Conservation (phyloP, 768 basidiomycete genomes). For the Suillus luteus region DNA sequence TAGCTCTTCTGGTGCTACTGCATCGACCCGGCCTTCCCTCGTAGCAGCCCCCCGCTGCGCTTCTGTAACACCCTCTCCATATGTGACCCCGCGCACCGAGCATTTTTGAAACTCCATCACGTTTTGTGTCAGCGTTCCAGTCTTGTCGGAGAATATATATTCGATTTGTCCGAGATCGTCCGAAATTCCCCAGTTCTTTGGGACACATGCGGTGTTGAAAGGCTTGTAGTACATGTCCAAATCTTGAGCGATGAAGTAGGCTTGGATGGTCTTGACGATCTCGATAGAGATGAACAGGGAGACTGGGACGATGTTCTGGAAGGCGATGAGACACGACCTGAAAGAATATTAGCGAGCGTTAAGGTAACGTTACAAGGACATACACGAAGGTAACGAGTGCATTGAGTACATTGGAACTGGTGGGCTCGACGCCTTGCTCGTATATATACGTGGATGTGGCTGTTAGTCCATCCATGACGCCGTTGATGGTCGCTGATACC, state of each 20-base stretch:
- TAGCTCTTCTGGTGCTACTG: conserved; percentile 71
- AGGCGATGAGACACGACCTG: conserved; percentile 91
- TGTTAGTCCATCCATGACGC: conserved; percentile 59
- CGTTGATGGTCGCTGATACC: conserved; percentile 74
- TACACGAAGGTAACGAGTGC: conserved; percentile 90
- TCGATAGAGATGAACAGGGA: conserved; percentile 97
- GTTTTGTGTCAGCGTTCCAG: conserved; percentile 96
- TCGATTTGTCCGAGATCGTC: conserved; percentile 99
- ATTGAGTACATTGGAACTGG: conserved; percentile 63
- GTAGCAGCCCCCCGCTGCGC: conserved; percentile 92
- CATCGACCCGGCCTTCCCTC: conserved; percentile 70
- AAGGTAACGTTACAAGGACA: conserved; percentile 33
- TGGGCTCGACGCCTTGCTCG: conserved; percentile 66
- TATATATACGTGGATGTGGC: conserved; percentile 73
- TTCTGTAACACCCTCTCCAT: conserved; percentile 95
- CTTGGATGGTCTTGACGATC: conserved; percentile 97
- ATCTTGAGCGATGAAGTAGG: conserved; percentile 95
- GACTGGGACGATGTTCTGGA: conserved; percentile 97
- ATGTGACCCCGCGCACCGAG: conserved; percentile 78
- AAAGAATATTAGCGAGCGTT: conserved; percentile 15
- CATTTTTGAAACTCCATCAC: conserved; percentile 99
- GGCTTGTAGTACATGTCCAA: conserved; percentile 94
- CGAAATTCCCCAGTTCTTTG: conserved; percentile 98
- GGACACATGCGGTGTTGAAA: conserved; percentile 85
- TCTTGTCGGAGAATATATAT: conserved; percentile 93